Evolutionary conservation across 148 eudicot genomes (phyloP).

Genomic region (Amaranthus palmeri): DNA sequence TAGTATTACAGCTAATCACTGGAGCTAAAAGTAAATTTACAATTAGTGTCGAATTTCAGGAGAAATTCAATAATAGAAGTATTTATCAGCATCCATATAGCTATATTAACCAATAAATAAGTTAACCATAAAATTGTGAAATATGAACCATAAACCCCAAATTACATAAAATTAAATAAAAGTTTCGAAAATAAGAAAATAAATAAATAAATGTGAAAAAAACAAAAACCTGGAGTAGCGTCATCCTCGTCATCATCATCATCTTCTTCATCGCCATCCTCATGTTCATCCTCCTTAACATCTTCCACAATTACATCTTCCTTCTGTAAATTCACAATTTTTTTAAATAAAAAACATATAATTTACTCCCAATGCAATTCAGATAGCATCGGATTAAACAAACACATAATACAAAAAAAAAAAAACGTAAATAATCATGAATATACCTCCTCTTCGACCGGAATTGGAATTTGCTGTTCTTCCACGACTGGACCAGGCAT

Average conservation of each 20-base stretch:
- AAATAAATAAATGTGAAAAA: not conserved
- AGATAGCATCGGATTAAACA: too few relatives aligned
- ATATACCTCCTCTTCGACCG: slow-evolving; percentile 32
- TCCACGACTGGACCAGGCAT: slow-evolving; percentile 80
- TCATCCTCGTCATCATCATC: slow-evolving; percentile 59
- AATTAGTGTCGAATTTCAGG: too few relatives aligned
- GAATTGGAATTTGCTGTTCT: slow-evolving; percentile 28
- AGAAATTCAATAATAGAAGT: not conserved
- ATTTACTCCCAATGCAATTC: not conserved
- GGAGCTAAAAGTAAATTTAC: too few relatives aligned
- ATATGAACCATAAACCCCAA: not conserved
- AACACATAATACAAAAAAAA: not conserved
- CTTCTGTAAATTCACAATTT: slow-evolving; percentile 13
- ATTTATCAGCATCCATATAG: not conserved
- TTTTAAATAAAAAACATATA: not conserved
- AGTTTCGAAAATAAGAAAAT: not conserved
- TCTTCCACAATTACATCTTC: slow-evolving; percentile 38
- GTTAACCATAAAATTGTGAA: not conserved
- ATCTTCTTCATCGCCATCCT: slow-evolving; percentile 37
- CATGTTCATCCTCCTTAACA: slow-evolving; percentile 37
- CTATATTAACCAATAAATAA: too few relatives aligned
- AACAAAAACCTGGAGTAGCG: slow-evolving; percentile 31
- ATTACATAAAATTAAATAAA: not conserved
- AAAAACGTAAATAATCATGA: not conserved
- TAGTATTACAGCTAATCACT: too few relatives aligned